Evolutionary conservation across 768 basidiomycete genomes (phyloP).

Genomic region (Trametopsis cervina): DNA sequence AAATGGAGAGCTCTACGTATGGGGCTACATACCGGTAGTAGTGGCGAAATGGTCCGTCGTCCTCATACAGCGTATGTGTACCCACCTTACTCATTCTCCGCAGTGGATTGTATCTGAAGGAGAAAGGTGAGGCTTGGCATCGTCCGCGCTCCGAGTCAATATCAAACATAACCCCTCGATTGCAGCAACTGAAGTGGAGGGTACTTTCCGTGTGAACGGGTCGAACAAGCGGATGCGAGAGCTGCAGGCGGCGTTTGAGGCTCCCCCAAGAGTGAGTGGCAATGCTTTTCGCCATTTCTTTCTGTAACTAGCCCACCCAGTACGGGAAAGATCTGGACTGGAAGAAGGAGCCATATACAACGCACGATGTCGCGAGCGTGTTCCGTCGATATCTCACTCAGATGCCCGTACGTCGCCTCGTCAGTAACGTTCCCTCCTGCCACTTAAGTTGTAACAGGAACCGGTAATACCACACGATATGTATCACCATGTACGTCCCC

Average conservation of each 20-base stretch:
- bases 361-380: conserved; percentile 96
- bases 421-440: conserved; percentile 5
- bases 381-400: conserved; percentile 93
- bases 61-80: too few species aligned
- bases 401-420: conserved; percentile 72
- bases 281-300: background rate
- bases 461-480: conserved; percentile 90
- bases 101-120: conserved; percentile 91
- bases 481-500: conserved; percentile 70
- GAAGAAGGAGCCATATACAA: conserved; percentile 79
- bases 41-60: conserved; percentile 93
- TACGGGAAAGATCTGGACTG: conserved; percentile 94
- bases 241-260: conserved; percentile 85
- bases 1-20: conserved; percentile 78
- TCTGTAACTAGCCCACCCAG: conserved; percentile 31
- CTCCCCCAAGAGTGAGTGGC: conserved; percentile 70
- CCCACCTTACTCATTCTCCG: too few species aligned
- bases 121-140: conserved; percentile 52
- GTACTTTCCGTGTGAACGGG: conserved; percentile 95
- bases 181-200: conserved; percentile 81
- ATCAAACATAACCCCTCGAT: conserved; percentile 19
- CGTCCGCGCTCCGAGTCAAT: background rate
- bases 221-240: conserved; percentile 94
- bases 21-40: conserved; percentile 94
- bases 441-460: conserved; percentile 46